Evolutionary conservation across 1,284 basidiomycete genomes (phyloP), one percentile per base, ranked within the genome.

Genomic region (Gastroboletus turbinatus): DNA sequence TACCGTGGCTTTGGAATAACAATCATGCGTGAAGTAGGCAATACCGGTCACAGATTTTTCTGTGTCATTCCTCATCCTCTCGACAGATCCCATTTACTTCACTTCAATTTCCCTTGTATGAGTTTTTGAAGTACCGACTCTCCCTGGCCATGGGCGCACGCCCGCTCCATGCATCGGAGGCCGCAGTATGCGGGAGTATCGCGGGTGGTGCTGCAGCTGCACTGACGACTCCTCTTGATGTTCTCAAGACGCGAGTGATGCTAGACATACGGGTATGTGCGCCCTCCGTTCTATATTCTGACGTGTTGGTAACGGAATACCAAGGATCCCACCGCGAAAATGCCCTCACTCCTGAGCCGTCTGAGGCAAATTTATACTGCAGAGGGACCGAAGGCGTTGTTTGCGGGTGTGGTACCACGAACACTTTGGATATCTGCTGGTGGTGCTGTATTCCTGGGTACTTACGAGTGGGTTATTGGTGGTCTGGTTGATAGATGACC

Each of bases 201-300:
- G 92, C 97, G 0, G 97, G 97, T 14, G 94, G 90, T 0, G 79
- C 92, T 17, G 94, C 96, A 4, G 96, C 96, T 0, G 91, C 90
- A 0, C 65, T 90, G 39, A 99, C 97, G 0, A 99, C 97, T 0
- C 97, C 97, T 0, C 77, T 99, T 19, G 97, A 99, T 67, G 97
- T 99, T 3, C 82, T 98, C 56, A 99, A 99, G 74, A 99, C 96
- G 2, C 83, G 97, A 16, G 92, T 98, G 50, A 99, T 99, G 97
- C 82, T 99, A 13, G 93, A 97, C 67, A 78, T 89, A 53, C 79
- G 85, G 63, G 92, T 93, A 65, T 53, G 84, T 69, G 19, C 23
- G 2, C 27, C 43, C 29, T 35, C 42, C 48, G 21, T 43, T 46
- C 10, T 55, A 14, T 42, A 16, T 39, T 46, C 32, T 53, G 19